A percentile compares a stretch with the other conserved stretches of the same genome.
Conservation (phyloP, 495 filamentous ascomycete species). For the Neurospora cerealis region DNA sequence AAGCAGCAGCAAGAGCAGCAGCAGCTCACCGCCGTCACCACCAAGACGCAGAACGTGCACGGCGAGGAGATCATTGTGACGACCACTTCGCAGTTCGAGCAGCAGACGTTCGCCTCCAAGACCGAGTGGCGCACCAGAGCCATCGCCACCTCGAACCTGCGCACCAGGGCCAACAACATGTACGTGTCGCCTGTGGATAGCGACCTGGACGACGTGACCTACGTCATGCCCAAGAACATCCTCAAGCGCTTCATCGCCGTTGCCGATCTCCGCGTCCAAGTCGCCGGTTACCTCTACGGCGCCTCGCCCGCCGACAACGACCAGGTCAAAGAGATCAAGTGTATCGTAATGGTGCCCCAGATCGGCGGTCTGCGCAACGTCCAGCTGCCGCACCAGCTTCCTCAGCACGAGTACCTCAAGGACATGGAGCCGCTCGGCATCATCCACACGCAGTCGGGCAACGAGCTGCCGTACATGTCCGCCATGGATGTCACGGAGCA, state of each 20-base stretch:
- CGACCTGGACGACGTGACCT: conserved; percentile 72
- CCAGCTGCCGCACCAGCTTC: conserved; percentile 82
- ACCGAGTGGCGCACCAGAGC: conserved; percentile 97
- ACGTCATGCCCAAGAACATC: conserved; percentile 98
- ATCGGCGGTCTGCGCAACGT: conserved; percentile 89
- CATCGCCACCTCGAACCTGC: conserved; percentile 91
- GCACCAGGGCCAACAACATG: conserved; percentile 93
- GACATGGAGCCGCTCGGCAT: conserved; percentile 85
- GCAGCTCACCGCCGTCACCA: conserved; percentile 94
- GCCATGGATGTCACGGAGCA: conserved; percentile 91
- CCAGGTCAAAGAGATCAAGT: conserved; percentile 91
- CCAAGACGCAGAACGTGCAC: conserved; percentile 95
- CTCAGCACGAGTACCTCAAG: conserved; percentile 85
- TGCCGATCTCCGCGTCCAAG: conserved; percentile 91
- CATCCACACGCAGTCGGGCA: conserved; percentile 91
- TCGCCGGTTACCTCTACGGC: conserved; percentile 92
- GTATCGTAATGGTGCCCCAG: conserved; percentile 96
- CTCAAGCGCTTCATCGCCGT: conserved; percentile 98
- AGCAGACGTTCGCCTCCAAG: conserved; percentile 95
- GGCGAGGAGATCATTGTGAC: conserved; percentile 98
- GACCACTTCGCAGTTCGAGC: conserved; percentile 93
- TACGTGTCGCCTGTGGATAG: conserved; percentile 95
- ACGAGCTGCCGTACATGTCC: conserved; percentile 93
- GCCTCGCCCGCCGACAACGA: conserved; percentile 87
- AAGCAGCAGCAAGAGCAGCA: conserved; percentile 96